Evolutionary conservation across 2,329 filamentous ascomycete genomes (phyloP).

Genomic region (Epichloe hybrida): DNA sequence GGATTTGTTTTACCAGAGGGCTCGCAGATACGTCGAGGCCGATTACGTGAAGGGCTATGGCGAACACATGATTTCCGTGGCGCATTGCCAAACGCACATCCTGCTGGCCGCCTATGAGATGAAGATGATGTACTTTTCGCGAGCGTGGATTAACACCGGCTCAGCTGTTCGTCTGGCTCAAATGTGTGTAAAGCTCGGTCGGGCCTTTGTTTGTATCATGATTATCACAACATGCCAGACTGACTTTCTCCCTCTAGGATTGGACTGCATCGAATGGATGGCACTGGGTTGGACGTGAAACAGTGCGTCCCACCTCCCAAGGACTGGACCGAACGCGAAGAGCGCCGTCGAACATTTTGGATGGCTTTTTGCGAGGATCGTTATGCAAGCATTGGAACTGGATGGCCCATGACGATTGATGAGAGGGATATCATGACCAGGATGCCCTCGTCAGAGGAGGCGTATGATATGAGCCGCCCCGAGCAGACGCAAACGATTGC

Average conservation of each 20-base stretch:
- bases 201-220: background rate
- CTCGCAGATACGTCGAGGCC: slow-evolving; percentile 78
- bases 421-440: slow-evolving; percentile 84
- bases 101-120: slow-evolving; percentile 80
- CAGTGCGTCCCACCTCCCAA: slow-evolving; percentile 74
- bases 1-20: slow-evolving; percentile 78
- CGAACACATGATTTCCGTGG: slow-evolving; percentile 73
- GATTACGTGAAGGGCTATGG: slow-evolving; percentile 90
- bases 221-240: background rate
- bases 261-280: slow-evolving; percentile 78
- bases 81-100: slow-evolving; percentile 74
- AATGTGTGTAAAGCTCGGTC: slow-evolving; percentile 43
- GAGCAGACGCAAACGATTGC: slow-evolving; percentile 57
- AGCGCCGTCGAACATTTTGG: slow-evolving; percentile 88
- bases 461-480: slow-evolving; percentile 67
- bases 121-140: slow-evolving; percentile 93
- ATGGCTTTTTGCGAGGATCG: slow-evolving; percentile 82
- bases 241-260: slow-evolving; percentile 49
- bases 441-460: slow-evolving; percentile 71
- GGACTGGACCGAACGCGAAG: slow-evolving; percentile 91
- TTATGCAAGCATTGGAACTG: slow-evolving; percentile 90
- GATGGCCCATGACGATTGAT: slow-evolving; percentile 91
- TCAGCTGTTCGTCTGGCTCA: slow-evolving; percentile 66
- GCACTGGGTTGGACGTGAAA: slow-evolving; percentile 74
- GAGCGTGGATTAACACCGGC: slow-evolving; percentile 88